Conservation (phyloP, 768 basidiomycete genomes). For the Mycena venus region DNA sequence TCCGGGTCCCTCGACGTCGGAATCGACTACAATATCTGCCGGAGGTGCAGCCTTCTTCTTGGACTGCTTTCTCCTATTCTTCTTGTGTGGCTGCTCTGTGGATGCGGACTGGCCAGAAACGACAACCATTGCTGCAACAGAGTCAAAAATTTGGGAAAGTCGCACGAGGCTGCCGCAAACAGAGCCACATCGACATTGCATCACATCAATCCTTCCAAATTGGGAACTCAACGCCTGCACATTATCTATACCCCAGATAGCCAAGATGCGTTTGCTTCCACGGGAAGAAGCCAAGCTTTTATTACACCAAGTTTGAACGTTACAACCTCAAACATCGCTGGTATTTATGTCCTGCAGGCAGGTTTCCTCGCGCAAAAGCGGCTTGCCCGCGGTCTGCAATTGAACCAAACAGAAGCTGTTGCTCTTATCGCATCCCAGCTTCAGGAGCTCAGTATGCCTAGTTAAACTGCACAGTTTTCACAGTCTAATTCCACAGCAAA, state of each 20-base stretch:
- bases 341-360: constrained; percentile 57
- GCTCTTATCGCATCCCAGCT: constrained; percentile 93
- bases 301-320: constrained; percentile 59
- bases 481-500: no score
- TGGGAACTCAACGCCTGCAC: neutral
- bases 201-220: neutral
- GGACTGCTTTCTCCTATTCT: constrained; percentile 57
- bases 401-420: constrained; percentile 90
- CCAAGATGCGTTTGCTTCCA: constrained; percentile 66
- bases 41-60: constrained; percentile 50
- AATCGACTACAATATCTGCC: constrained; percentile 30
- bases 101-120: constrained; percentile 9
- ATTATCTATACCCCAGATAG: constrained; percentile 7
- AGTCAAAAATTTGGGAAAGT: neutral
- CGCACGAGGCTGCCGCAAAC: neutral
- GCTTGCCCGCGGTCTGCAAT: constrained; percentile 89
- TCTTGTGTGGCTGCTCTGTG: constrained; percentile 43
- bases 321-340: neutral
- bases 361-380: constrained; percentile 95
- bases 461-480: no score
- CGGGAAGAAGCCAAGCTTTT: constrained; percentile 71
- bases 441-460: constrained; percentile 94
- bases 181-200: neutral
- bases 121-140: constrained; percentile 30
- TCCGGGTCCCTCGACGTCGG: constrained; percentile 52